Evolutionary conservation across 495 filamentous ascomycete genomes (phyloP), one percentile per base, ranked within the genome.

Genomic region (Lepidopterella palustris): DNA sequence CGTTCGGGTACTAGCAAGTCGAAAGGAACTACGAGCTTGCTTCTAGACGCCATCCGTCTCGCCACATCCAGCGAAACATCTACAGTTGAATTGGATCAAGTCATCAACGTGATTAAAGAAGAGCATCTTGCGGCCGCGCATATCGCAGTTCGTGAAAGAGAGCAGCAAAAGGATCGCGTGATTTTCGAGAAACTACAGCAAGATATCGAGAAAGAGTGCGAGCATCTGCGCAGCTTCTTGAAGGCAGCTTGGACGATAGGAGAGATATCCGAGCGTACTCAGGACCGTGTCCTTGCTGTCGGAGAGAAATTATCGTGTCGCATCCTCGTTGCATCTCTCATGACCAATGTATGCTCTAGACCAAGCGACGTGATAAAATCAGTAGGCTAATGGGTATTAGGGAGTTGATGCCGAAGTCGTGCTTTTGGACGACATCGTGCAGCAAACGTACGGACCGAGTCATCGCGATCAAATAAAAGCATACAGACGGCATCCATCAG

Each of bases 271-370:
- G 61, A 68, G 9, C 64, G 69, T 24, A 67, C 73, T 0, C 72
- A 68, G 58, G 72, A 76, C 55, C 69, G 70, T 13, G 68, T 74
- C 4, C 68, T 76, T 25, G 68, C 72, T 2, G 45, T 73, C 3
- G 73, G 73, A 27, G 73, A 76, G 53, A 73, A 70, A 54, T 53
- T 76, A 10, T 62, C 73, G 18, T 73, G 64, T 31, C 68, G 72
- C 39, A 69, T 73, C 9, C 68, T 74, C 4, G 70, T 69, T 20
- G 70, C 71, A 24, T 72, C 70, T 50, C 58, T 76, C 21, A 70
- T 57, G 28, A 68, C 45, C 47, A 71, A 64, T 45, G 73, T 75
- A 58, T 64, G 70, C 65, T n/a, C n/a, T n/a, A n/a, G n/a, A n/a
- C n/a, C n/a, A n/a, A n/a, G n/a, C n/a, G n/a, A n/a, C n/a, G n/a